Conservation (phyloP, 2,329 filamentous ascomycete genomes). For the Alternaria sp. region DNA sequence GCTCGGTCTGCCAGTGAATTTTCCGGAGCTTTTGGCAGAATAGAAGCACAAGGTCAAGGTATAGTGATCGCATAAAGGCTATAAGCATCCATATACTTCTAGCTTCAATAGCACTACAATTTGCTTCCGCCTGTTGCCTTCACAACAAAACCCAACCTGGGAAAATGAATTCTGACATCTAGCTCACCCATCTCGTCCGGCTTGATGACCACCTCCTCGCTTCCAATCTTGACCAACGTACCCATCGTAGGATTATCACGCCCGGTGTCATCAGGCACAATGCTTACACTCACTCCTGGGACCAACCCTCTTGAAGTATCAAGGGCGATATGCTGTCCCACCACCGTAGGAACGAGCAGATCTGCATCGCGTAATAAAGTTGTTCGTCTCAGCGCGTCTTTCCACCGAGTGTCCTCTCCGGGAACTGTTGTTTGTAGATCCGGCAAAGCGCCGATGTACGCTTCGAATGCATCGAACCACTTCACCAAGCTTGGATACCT, state of each 20-base stretch:
- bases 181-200: conserved; percentile 43
- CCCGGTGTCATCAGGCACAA: conserved; percentile 54
- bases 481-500: conserved; percentile 48
- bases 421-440: conserved; percentile 31
- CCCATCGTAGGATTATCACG: conserved; percentile 50
- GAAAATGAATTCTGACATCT: conserved; percentile 52
- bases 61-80: neutral
- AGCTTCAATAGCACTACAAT: too few species aligned
- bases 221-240: conserved; percentile 46
- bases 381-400: conserved; percentile 9
- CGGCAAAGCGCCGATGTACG: conserved; percentile 42
- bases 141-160: conserved; percentile 51
- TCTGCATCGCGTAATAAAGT: conserved; percentile 14
- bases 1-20: too few species aligned
- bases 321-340: conserved; percentile 34
- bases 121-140: conserved; percentile 23
- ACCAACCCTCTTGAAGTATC: conserved; percentile 42
- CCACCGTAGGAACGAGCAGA: conserved; percentile 44
- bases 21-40: neutral
- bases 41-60: neutral
- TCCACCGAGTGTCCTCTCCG: conserved; percentile 15
- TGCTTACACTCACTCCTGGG: conserved; percentile 40
- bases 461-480: conserved; percentile 50
- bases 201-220: conserved; percentile 53
- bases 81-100: too few species aligned